Evolutionary conservation across 2,329 filamentous ascomycete species (phyloP), one percentile per base, ranked within the genome.

Genomic region (Aspergillus amoenus): DNA sequence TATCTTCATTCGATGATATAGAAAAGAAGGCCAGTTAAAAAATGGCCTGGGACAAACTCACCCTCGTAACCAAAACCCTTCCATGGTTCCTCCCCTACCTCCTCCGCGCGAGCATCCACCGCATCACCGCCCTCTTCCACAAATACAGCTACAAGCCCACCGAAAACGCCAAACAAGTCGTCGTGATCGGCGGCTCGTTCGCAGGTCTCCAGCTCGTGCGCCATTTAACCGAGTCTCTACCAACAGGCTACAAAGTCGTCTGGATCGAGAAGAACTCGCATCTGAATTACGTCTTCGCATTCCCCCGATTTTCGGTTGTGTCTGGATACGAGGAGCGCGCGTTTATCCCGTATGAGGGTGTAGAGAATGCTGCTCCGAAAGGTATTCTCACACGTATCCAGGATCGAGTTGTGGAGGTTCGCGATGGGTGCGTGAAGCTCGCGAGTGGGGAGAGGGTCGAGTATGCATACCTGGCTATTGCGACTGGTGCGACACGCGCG

Each of bases 141-240:
- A 55, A 50, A 15, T 51, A 53, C 11, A 62, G 51, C 7, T 66
- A 66, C 54, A 46, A 32, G 15, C 11, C 56, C 3, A 59, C 59
- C 2, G 11, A 27, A 7, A 17, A 56, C 9, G 57, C 67, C 9
- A 73, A 74, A 47, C 84, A 81, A 56, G 79, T 87, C 42, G 77
- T 85, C 57, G 74, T 86, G 8, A 66, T 87, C 24, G 84, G 84
- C 34, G 84, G 80, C 48, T 85, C 82, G 0, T 86, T 85, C 63
- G 82, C 82, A 0, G 84, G 84, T 2, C 78, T 79, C 58, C 75
- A 80, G 44, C 76, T 78, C 5, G 79, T 79, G 0, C 74, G 75
- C n/a, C 70, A 76, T 9, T 76, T 87, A 4, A 74, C 79, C n/a
- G 70, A 75, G 21, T 73, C 76, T 4, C 68, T 87, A 0, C 80